Evolutionary conservation across 495 filamentous ascomycete genomes (phyloP).

Genomic region (Podospora pseudoanserina): DNA sequence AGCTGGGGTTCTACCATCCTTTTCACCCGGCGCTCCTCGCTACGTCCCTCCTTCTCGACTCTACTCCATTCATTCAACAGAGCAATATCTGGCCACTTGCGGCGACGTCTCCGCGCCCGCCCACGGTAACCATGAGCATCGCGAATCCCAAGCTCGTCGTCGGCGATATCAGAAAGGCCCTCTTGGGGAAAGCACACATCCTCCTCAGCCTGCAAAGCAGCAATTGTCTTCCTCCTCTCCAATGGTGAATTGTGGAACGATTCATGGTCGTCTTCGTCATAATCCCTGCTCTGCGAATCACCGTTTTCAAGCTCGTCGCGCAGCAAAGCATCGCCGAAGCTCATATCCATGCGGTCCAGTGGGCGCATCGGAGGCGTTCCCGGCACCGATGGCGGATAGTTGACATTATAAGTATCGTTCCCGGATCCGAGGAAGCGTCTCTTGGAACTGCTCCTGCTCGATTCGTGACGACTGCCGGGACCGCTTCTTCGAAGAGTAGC

Average conservation of each 20-base stretch:
- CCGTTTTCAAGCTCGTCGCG: conserved; percentile 50
- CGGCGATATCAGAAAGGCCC: conserved; percentile 69
- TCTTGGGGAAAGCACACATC: conserved; percentile 93
- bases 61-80: conserved; percentile 87
- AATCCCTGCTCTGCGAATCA: conserved; percentile 31
- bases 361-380: conserved; percentile 62
- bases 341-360: conserved; percentile 51
- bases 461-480: conserved; percentile 37
- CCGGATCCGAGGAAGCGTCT: conserved; percentile 29
- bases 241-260: conserved; percentile 32
- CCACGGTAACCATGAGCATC: conserved; percentile 31
- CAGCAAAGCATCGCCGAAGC: conserved; percentile 76
- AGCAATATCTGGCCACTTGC: conserved; percentile 57
- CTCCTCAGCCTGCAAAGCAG: conserved; percentile 57
- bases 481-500: conserved; percentile 20
- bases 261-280: conserved; percentile 35
- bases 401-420: conserved; percentile 68
- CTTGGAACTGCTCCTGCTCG: conserved; percentile 40
- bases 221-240: conserved; percentile 47
- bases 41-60: conserved; percentile 86
- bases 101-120: conserved; percentile 52
- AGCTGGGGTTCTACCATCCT: conserved; percentile 91
- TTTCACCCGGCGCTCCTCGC: conserved; percentile 81
- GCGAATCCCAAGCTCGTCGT: conserved; percentile 60
- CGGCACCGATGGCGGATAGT: conserved; percentile 94